Conservation (phyloP, 2,329 filamentous ascomycete genomes). For the Neofusicoccum sp. region DNA sequence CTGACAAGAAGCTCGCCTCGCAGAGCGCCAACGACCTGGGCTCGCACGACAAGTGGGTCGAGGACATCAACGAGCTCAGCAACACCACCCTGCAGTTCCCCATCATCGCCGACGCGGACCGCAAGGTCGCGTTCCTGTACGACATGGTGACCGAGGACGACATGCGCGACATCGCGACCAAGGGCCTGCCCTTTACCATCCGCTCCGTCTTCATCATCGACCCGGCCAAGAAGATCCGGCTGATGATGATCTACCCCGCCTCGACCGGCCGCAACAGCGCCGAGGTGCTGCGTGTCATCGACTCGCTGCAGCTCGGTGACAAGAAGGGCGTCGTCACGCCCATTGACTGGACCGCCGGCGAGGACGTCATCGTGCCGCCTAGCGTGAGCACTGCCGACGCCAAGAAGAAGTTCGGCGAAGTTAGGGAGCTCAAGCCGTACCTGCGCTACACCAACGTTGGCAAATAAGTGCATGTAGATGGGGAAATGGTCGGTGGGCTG, state of each 20-base stretch:
- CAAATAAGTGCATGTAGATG: background rate
- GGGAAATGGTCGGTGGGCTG: background rate
- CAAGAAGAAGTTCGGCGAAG: conserved; percentile 58
- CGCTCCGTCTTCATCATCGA: conserved; percentile 65
- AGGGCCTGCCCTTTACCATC: conserved; percentile 61
- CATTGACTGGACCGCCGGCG: conserved; percentile 60
- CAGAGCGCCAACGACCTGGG: conserved; percentile 18
- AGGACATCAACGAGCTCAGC: conserved; percentile 53
- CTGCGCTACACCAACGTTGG: conserved; percentile 50
- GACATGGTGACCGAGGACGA: conserved; percentile 56
- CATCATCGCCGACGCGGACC: conserved; percentile 54
- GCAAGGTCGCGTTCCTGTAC: conserved; percentile 51
- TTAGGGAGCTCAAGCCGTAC: conserved; percentile 63
- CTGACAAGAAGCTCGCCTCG: background rate
- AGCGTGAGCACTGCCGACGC: conserved; percentile 58
- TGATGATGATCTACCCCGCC: conserved; percentile 62
- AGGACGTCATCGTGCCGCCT: conserved; percentile 63
- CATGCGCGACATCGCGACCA: conserved; percentile 58
- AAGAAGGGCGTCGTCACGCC: conserved; percentile 60
- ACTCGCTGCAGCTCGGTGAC: conserved; percentile 57
- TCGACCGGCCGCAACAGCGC: conserved; percentile 58
- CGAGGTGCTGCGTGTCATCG: conserved; percentile 52
- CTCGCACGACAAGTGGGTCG: conserved; percentile 50
- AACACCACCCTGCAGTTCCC: conserved; percentile 49
- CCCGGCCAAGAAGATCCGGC: conserved; percentile 63